Percentiles rank a stretch among this genome's conserved stretches.
Conservation (phyloP, 1,139 yeast genomes). For the Debaryomycetaceae sp. region DNA sequence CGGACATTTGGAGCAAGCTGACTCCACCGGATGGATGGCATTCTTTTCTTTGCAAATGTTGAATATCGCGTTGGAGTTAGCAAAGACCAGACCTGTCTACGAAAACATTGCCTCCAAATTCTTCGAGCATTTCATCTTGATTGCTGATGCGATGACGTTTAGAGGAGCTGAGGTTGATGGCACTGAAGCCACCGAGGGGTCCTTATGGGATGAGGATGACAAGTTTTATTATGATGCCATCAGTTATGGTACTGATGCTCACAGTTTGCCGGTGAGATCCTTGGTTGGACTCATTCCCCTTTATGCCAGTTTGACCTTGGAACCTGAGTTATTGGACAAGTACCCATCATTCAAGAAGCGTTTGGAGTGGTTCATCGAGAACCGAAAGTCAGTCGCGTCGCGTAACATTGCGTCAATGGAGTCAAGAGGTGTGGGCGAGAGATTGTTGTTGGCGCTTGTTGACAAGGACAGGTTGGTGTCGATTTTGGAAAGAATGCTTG, state of each 20-base stretch:
- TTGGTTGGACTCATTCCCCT: conserved; percentile 91
- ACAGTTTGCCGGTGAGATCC: conserved; percentile 81
- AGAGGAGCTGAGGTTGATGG: conserved; percentile 45
- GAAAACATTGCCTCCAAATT: conserved; percentile 95
- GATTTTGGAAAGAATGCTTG: conserved; percentile 77
- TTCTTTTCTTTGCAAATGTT: conserved; percentile 89
- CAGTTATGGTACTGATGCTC: conserved; percentile 73
- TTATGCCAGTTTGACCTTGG: conserved; percentile 86
- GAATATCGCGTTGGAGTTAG: conserved; percentile 84
- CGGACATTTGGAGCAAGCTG: conserved; percentile 89
- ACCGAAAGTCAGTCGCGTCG: conserved; percentile 68
- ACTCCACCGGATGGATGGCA: conserved; percentile 98
- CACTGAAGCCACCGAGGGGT: conserved; percentile 48
- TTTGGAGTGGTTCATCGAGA: conserved; percentile 80
- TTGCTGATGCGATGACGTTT: conserved; percentile 94
- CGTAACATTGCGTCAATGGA: conserved; percentile 90
- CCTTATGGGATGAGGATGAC: conserved; percentile 89
- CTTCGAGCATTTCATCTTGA: conserved; percentile 87
- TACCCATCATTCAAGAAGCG: conserved; percentile 86
- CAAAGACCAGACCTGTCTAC: conserved; percentile 81
- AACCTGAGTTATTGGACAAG: conserved; percentile 74
- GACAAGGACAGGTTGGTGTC: conserved; percentile 75
- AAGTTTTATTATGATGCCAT: conserved; percentile 91
- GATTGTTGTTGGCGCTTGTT: conserved; percentile 77
- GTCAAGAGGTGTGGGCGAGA: conserved; percentile 80